Base-by-base conservation (phyloP, 2,329 filamentous ascomycete species). In the Beauveria rudraprayagi region DNA sequence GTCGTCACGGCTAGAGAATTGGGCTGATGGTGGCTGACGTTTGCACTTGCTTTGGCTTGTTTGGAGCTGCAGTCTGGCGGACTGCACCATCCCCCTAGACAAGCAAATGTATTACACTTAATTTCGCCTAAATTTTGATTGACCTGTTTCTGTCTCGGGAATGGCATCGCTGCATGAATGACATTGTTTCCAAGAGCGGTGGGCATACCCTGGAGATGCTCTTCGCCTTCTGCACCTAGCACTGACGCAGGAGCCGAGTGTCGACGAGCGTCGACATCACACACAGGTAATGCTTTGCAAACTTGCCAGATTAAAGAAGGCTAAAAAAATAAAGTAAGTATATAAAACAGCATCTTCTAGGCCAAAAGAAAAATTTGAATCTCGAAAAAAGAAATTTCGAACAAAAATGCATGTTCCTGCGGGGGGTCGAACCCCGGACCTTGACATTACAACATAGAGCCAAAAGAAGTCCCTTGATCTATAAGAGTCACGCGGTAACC, bases 401-500 rank as follows among this genome's bases (percentile, higher is more conserved):
- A 3, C 26, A 60, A 60, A 54, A 54, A 60, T 47, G 8, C 8
- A 50, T 68, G 66, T 65, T 68, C 67, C 66, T 64, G 67, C 66
- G 65, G 66, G 66, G 66, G 66, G 64, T 69, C 67, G 67, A 69
- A 69, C 66, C 65, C 66, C 66, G 64, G 66, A 68, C 66, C 66
- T 69, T 68, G 66, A 67, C 66, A 67, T 67, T 62, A 61, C 62
- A 63, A 30, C 66, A 68, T 66, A 67, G 43, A 61, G 60, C 60
- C 61, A 60, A 67, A 65, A 57, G 11, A 22, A 55, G 40, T 53
- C 22, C 52, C 59, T 66, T 65, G 62, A 62, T 11, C 46, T 68
- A 68, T 67, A 69, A 69, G 67, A 69, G 66, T 67, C 64, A 67
- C 66, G 67, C 67, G 66, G 66, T 68, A 67, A 69, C 66, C 66